Conservation (phyloP, 2,329 filamentous ascomycete genomes). For the Hymenoscyphus occultus region DNA sequence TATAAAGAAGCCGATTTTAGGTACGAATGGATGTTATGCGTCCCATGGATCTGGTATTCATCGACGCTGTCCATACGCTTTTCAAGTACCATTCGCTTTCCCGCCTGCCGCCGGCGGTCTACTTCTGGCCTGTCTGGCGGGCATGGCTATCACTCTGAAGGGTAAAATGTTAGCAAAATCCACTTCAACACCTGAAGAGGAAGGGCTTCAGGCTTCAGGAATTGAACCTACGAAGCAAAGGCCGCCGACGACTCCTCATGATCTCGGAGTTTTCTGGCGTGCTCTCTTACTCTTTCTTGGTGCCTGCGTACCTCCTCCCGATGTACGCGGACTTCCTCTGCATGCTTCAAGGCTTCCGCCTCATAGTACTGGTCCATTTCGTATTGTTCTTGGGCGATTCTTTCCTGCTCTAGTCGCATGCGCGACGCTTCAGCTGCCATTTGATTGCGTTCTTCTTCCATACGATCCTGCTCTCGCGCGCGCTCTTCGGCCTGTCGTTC, state of each 20-base stretch:
- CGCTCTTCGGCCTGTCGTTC: conserved; percentile 35
- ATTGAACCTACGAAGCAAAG: conserved; percentile 24
- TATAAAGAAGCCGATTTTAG: neutral
- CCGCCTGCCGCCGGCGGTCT: conserved; percentile 12
- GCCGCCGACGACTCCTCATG: conserved; percentile 34
- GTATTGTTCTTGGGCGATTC: conserved; percentile 36
- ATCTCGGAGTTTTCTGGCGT: conserved; percentile 22
- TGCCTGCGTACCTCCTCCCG: conserved; percentile 34
- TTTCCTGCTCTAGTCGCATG: conserved; percentile 29
- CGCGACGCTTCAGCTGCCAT: conserved; percentile 28
- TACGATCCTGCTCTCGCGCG: conserved; percentile 29
- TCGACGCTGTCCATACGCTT: neutral
- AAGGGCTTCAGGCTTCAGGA: neutral
- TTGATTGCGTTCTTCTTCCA: conserved; percentile 30
- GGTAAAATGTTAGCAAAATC: neutral
- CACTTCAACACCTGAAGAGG: neutral
- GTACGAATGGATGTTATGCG: neutral
- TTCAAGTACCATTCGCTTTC: neutral
- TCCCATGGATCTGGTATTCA: neutral
- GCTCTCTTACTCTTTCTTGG: conserved; percentile 26
- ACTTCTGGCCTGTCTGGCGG: conserved; percentile 28
- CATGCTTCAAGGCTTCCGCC: conserved; percentile 33
- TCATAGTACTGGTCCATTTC: conserved; percentile 37
- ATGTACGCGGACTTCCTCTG: conserved; percentile 33
- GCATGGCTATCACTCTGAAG: conserved; percentile 34